Evolutionary conservation across 2,329 filamentous ascomycete genomes (phyloP), one percentile per base, ranked within the genome.

Genomic region (Venturia carpophila): DNA sequence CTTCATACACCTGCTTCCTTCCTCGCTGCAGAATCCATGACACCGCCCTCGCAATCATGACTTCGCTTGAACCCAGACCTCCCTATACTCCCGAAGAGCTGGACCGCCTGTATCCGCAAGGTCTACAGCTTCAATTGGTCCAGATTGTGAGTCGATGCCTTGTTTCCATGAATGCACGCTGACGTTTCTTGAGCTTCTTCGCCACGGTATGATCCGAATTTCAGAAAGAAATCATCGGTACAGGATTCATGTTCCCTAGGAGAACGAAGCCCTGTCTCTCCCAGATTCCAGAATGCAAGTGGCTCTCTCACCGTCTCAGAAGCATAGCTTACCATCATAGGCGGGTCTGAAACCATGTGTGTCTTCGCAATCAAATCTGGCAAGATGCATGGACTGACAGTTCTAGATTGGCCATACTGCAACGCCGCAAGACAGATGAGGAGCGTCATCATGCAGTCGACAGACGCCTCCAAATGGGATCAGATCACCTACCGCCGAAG

Each of bases 31-130:
- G 24, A 19, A 19, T 34, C 30, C 30, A 34, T 34, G 30, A 34
- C 30, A 34, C 3, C 30, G 3, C 30, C 30, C 1, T 52, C 39
- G n/a, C 17, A 45, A 66, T 39, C 62, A 97, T 97, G 93, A 89
- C 92, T 15, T 88, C 88, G 49, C 82, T 96, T 56, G 78, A 83
- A 56, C 90, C 90, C 61, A 85, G 91, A 66, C 79, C 83, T 65
- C 86, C 90, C 0, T 97, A 97, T 79, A 87, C 88, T 56, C 79
- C 87, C 69, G 87, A 90, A 67, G 92, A 97, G 82, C 84, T 97
- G 62, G 80, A 83, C 55, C 80, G 81, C 71, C 86, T 97, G 66
- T 99, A 97, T 78, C 94, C 94, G 0, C 78, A 86, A 65, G 80
- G 83, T 56, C 82, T 99, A 66, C 84, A 93, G 74, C 85, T 99